Percentiles rank a stretch among this genome's conserved stretches.
Evolutionary conservation across 345 rosid genomes (phyloP).

Genomic region (Populus deltoides): DNA sequence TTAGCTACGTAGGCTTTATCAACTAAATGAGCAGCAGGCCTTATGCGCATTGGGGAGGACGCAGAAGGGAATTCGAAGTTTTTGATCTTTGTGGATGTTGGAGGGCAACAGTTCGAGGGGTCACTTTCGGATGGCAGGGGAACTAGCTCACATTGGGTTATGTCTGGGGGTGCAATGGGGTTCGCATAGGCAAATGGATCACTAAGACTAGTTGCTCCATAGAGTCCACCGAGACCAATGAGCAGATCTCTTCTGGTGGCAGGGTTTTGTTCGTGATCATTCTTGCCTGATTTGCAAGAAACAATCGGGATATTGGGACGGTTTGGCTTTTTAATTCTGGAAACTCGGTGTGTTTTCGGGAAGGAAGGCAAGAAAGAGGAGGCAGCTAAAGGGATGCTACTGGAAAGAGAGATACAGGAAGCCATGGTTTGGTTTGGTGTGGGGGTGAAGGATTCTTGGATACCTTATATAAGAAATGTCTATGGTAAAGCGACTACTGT

Average conservation of each 20-base stretch:
- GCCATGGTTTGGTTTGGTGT: slow-evolving; percentile 23
- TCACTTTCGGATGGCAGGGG: slow-evolving; percentile 35
- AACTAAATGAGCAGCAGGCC: slow-evolving; percentile 52
- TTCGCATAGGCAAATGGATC: slow-evolving; percentile 33
- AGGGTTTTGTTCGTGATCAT: too few species aligned
- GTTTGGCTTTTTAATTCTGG: slow-evolving; percentile 9
- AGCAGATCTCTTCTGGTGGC: too few species aligned
- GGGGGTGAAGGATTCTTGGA: background rate
- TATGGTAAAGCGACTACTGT: too few species aligned
- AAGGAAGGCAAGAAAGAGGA: slow-evolving; percentile 9
- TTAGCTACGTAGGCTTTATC: slow-evolving; percentile 37
- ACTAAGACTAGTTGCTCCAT: too few species aligned
- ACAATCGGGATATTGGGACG: too few species aligned
- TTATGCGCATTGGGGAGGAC: slow-evolving; percentile 22
- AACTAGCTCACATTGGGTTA: slow-evolving; percentile 30
- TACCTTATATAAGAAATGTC: too few species aligned
- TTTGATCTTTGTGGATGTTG: slow-evolving; percentile 29
- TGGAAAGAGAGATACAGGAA: background rate
- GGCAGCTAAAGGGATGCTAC: background rate
- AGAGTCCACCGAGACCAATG: too few species aligned
- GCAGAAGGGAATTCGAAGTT: slow-evolving; percentile 44
- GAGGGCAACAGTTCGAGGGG: slow-evolving; percentile 53
- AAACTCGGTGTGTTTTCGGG: slow-evolving; percentile 24
- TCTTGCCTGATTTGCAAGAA: too few species aligned
- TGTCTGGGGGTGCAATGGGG: slow-evolving; percentile 34